Evolutionary conservation across 768 basidiomycete species (phyloP), one percentile per base, ranked within the genome.

Genomic region (Auriscalpium microsporum): DNA sequence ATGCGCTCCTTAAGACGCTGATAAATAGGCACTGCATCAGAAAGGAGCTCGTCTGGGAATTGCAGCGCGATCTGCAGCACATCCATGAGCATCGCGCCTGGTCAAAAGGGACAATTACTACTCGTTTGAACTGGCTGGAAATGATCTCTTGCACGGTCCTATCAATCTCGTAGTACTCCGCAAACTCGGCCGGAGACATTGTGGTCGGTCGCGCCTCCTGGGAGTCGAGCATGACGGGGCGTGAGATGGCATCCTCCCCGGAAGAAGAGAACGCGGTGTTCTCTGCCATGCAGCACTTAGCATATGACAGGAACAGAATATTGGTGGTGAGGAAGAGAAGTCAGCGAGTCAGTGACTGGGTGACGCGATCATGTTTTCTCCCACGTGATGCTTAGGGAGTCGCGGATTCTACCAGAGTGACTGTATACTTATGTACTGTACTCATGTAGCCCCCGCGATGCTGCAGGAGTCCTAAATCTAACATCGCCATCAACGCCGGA

Each of bases 21-120:
- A 66, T 84, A 94, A 28, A 98, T 84, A 2, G 84, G 83, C 14
- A 97, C 94, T 1, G 92, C 92, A 61, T 89, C 84, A 34, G 81
- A 81, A 11, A 99, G 71, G 19, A 97, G 80, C 66, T 95, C 90
- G 67, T 99, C 96, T 0, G 96, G 95, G 62, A 98, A 97, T 69
- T 98, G 96, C 10, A 99, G 78, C 0, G 91, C 91, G 50, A 94
- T 80, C 87, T 93, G 63, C 23, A 13, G 16, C 37, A 45, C 37
- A 23, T 28, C 10, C 33, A 19, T 33, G 13, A 36, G 61, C 35
- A 47, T 28, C 42, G 3, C 19, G 45, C 40, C 8, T n/a, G 9
- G 51, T 52, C 4, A 10, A 10, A 35, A 50, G 42, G 33, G 35
- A 17, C 21, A 52, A 53, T 34, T 46, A 82, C 55, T 57, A 92